A percentile compares a stretch with the other conserved stretches of the same genome.
phyloP scores from a whole-genome alignment of 176 grass and related monocot species.

The Musa schizocarpa region DNA sequence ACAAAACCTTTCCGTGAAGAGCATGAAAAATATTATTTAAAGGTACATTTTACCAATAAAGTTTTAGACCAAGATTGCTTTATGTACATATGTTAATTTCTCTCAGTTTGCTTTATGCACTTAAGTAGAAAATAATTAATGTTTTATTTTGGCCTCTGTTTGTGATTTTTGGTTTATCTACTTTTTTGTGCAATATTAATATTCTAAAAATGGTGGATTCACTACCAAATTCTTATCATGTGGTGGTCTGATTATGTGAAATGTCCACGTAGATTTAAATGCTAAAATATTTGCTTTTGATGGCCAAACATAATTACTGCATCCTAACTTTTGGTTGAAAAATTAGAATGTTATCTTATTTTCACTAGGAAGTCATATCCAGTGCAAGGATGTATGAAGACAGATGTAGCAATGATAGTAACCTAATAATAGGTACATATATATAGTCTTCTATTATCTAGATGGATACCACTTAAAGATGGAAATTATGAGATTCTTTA shows the following conservation, averaged over 20 bases:
- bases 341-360: background rate
- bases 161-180: background rate
- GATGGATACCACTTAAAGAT: background rate
- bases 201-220: background rate
- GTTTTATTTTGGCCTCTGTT: background rate
- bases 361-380: background rate
- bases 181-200: background rate
- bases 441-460: background rate
- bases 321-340: background rate
- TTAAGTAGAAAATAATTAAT: background rate
- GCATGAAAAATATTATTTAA: slow-evolving; percentile 91
- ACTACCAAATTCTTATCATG: too few relatives aligned
- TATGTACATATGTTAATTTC: background rate
- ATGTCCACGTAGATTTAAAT: background rate
- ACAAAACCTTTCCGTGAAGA: slow-evolving; percentile 72
- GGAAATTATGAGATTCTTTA: background rate
- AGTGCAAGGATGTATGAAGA: background rate
- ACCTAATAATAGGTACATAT: background rate
- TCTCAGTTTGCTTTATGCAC: background rate
- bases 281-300: background rate
- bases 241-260: background rate
- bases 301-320: background rate
- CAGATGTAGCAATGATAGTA: background rate
- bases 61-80: background rate
- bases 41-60: slow-evolving; percentile 28